A percentile compares a stretch with the other conserved stretches of the same genome.
Evolutionary conservation across 2,329 filamentous ascomycete species (phyloP).

Genomic region (Coniochaeta sp.): DNA sequence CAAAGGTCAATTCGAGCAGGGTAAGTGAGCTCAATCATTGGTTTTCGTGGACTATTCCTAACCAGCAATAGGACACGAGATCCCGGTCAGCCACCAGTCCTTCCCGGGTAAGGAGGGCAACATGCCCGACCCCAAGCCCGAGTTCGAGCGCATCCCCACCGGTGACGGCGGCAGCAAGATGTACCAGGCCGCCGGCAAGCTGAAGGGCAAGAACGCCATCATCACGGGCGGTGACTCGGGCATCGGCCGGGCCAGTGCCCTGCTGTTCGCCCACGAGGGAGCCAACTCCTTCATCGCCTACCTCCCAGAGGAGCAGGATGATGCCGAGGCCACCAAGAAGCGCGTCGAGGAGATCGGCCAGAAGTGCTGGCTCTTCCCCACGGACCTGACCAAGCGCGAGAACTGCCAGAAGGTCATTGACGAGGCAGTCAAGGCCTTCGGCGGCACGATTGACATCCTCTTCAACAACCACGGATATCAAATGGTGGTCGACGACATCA

Average conservation of each 20-base stretch:
- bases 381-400: conserved; percentile 57
- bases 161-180: conserved; percentile 59
- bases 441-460: conserved; percentile 61
- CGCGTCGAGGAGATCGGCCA: conserved; percentile 60
- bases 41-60: not conserved
- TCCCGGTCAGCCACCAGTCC: conserved; percentile 32
- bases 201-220: conserved; percentile 66
- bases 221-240: conserved; percentile 79
- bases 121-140: conserved; percentile 49
- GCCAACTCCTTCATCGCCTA: conserved; percentile 69
- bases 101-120: conserved; percentile 36
- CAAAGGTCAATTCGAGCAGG: conserved; percentile 26
- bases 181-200: conserved; percentile 71
- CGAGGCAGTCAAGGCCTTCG: conserved; percentile 57
- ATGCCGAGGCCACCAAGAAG: conserved; percentile 68
- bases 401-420: conserved; percentile 67
- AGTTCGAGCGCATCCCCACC: conserved; percentile 59
- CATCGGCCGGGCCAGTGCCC: conserved; percentile 68
- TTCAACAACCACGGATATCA: conserved; percentile 71
- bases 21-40: conserved; percentile 15
- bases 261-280: conserved; percentile 77
- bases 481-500: conserved; percentile 66
- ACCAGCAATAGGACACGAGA: conserved; percentile 25
- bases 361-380: conserved; percentile 56
- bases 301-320: conserved; percentile 66